These are phyloP conservation scores for Setaria italica DNA, from an alignment of 202 grass and related monocot species.

Conservation along the genomic window DNA sequence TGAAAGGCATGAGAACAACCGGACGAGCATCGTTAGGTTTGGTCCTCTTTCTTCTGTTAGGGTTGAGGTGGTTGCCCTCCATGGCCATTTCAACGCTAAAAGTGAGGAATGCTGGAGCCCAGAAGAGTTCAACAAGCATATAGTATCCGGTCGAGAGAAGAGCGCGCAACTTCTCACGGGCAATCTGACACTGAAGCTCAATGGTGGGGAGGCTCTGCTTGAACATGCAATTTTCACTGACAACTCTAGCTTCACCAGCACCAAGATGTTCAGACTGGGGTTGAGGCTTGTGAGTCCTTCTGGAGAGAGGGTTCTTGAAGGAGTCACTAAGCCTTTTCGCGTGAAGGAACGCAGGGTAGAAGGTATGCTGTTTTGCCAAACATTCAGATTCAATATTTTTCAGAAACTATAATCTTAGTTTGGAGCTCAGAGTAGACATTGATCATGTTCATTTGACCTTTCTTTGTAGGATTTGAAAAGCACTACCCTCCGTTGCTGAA, in stretches of 20 bases:
- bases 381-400: neutral
- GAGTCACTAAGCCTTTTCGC: slow-evolving; percentile 56
- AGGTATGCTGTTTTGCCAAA: slow-evolving; percentile 46
- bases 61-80: slow-evolving; percentile 63
- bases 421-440: neutral
- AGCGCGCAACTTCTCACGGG: slow-evolving; percentile 50
- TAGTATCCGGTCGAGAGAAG: slow-evolving; percentile 55
- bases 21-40: slow-evolving; percentile 23
- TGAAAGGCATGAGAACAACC: slow-evolving; percentile 46
- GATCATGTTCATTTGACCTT: slow-evolving; percentile 10
- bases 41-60: slow-evolving; percentile 59
- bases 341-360: slow-evolving; percentile 71
- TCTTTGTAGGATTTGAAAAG: slow-evolving; percentile 64
- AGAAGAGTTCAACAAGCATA: slow-evolving; percentile 56
- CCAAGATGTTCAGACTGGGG: slow-evolving; percentile 69
- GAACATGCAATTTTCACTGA: slow-evolving; percentile 66
- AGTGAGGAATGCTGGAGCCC: slow-evolving; percentile 48
- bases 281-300: slow-evolving; percentile 46
- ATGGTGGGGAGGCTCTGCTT: slow-evolving; percentile 53
- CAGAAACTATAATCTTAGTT: slow-evolving; percentile 7
- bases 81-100: slow-evolving; percentile 61
- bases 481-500: slow-evolving; percentile 56
- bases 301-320: slow-evolving; percentile 69
- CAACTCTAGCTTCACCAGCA: slow-evolving; percentile 74
- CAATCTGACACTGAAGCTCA: slow-evolving; percentile 52